phyloP scores from a whole-genome alignment of 2,329 filamentous ascomycete genomes.

The Sarocladium brachiariae region DNA sequence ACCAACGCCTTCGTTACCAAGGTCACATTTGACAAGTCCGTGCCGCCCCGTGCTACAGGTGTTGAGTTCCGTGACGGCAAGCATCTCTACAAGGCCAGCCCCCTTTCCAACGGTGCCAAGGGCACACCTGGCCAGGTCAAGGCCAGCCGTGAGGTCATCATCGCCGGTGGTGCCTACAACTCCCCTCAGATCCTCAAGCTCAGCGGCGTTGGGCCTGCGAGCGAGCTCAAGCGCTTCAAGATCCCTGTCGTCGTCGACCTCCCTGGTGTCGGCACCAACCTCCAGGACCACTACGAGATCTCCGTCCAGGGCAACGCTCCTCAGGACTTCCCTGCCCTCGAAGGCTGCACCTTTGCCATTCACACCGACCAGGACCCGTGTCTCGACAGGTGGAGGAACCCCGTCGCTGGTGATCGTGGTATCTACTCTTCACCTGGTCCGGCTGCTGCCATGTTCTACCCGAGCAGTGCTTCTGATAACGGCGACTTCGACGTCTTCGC shows the following conservation, averaged over 20 bases:
- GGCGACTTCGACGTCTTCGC: conserved; percentile 44
- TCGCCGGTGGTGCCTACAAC: conserved; percentile 46
- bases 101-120: conserved; percentile 22
- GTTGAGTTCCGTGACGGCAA: conserved; percentile 43
- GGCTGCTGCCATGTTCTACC: conserved; percentile 28
- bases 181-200: conserved; percentile 47
- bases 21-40: conserved; percentile 33
- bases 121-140: conserved; percentile 25
- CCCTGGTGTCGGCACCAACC: conserved; percentile 53
- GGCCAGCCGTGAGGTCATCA: conserved; percentile 39
- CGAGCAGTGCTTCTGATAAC: conserved; percentile 22
- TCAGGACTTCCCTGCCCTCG: conserved; percentile 20
- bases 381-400: conserved; percentile 25
- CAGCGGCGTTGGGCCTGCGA: conserved; percentile 38
- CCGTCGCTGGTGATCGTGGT: conserved; percentile 22
- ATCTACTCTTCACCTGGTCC: conserved; percentile 25
- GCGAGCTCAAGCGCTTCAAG: conserved; percentile 29
- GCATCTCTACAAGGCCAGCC: conserved; percentile 39
- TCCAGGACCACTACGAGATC: conserved; percentile 49
- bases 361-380: conserved; percentile 27
- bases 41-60: conserved; percentile 35
- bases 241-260: conserved; percentile 43
- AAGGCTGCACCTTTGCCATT: conserved; percentile 25
- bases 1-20: conserved; percentile 40
- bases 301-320: conserved; percentile 26